Conservation (phyloP, 768 basidiomycete species). For the Boletus pseudopeckii region DNA sequence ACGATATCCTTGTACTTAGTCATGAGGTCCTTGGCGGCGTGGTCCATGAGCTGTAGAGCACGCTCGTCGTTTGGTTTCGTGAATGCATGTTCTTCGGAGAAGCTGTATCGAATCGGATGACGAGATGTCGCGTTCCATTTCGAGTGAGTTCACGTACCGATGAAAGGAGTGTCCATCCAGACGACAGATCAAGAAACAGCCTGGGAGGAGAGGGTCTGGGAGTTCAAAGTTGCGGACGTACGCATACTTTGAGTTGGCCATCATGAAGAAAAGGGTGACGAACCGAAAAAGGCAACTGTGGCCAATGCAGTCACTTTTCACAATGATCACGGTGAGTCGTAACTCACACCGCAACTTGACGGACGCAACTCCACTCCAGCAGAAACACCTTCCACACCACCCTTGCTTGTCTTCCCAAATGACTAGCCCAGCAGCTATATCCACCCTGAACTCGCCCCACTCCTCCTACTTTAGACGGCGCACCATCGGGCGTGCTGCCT, state of each 20-base stretch:
- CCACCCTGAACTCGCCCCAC: slow-evolving; percentile 23
- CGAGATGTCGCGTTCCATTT: not conserved
- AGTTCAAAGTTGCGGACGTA: slow-evolving; percentile 91
- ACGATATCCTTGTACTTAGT: slow-evolving; percentile 78
- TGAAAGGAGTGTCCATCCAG: slow-evolving; percentile 95
- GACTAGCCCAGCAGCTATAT: slow-evolving; percentile 25
- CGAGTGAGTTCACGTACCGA: slow-evolving; percentile 47
- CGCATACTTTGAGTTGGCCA: slow-evolving; percentile 92
- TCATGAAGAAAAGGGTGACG: slow-evolving; percentile 26
- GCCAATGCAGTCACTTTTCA: slow-evolving; percentile 11
- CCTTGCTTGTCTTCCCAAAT: slow-evolving; percentile 1
- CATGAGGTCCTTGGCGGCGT: slow-evolving; percentile 81
- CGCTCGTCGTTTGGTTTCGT: slow-evolving; percentile 88
- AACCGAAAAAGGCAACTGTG: slow-evolving; percentile 18
- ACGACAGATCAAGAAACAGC: slow-evolving; percentile 80
- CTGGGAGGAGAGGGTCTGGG: slow-evolving; percentile 80
- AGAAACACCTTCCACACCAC: no score
- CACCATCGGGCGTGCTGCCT: slow-evolving; percentile 74
- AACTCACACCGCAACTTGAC: not conserved
- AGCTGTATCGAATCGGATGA: slow-evolving; percentile 42
- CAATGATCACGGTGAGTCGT: slow-evolving; percentile 10
- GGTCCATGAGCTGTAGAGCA: slow-evolving; percentile 89
- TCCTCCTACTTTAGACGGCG: slow-evolving; percentile 54
- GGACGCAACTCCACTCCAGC: not conserved
- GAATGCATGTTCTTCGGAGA: slow-evolving; percentile 81